phyloP scores from a whole-genome alignment of 768 basidiomycete genomes.

The Serendipita indica region DNA sequence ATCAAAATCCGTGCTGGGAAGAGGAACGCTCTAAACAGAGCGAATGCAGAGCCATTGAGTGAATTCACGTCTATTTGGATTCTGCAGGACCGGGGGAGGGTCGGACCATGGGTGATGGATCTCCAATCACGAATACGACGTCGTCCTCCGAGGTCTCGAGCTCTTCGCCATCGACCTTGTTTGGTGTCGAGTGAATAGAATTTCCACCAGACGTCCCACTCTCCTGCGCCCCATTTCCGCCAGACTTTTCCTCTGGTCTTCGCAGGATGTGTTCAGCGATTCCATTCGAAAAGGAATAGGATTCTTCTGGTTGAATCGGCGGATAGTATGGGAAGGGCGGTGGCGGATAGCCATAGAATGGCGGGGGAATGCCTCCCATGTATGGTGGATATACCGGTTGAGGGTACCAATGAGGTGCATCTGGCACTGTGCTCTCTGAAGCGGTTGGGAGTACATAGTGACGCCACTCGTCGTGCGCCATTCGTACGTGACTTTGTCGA shows the following conservation, averaged over 20 bases:
- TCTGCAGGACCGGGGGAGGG: neutral
- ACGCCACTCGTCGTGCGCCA: neutral
- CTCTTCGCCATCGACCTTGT: neutral
- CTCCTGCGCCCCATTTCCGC: neutral
- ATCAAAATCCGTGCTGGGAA: no score
- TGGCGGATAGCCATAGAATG: neutral
- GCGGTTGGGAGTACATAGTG: neutral
- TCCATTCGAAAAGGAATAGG: neutral
- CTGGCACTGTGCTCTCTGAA: neutral
- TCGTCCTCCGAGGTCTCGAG: slow-evolving; percentile 8
- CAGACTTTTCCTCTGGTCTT: slow-evolving; percentile 2
- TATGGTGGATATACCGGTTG: neutral
- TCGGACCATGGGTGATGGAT: neutral
- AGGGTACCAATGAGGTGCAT: neutral
- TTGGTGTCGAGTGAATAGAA: slow-evolving; percentile 4
- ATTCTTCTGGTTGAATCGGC: neutral
- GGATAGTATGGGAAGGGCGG: neutral
- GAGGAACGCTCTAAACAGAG: no score
- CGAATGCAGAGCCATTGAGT: no score
- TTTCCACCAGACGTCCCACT: slow-evolving; percentile 7
- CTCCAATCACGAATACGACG: slow-evolving; percentile 4
- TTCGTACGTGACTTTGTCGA: neutral
- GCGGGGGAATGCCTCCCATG: neutral
- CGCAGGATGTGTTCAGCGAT: slow-evolving; percentile 6
- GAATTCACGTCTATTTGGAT: neutral